phyloP scores from a whole-genome alignment of 2,329 filamentous ascomycete genomes.

The Elsinoe fawcettii region DNA sequence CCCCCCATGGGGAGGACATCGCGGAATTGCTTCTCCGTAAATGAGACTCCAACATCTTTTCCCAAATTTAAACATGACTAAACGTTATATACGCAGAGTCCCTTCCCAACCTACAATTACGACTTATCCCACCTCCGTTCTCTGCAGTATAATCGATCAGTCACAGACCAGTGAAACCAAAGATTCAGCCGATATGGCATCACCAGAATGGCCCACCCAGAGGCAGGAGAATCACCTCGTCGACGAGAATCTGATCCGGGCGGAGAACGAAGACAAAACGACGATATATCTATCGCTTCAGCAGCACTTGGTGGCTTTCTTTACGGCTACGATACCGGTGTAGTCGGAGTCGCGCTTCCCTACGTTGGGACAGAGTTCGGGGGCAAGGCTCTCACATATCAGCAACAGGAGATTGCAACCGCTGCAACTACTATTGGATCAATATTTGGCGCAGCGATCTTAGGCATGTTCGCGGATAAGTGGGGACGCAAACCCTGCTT shows the following conservation, averaged over 20 bases:
- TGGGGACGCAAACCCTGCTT: conserved; percentile 37
- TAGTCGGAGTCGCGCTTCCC: conserved; percentile 40
- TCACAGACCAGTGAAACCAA: too few species aligned
- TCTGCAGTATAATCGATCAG: too few species aligned
- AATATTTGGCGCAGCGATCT: conserved; percentile 36
- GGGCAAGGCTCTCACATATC: conserved; percentile 30
- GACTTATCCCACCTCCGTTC: too few species aligned
- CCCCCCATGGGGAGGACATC: too few species aligned
- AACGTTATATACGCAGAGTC: too few species aligned
- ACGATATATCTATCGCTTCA: not conserved
- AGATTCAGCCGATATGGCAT: too few species aligned
- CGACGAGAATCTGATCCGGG: not conserved
- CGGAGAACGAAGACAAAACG: not conserved
- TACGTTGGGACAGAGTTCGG: conserved; percentile 35
- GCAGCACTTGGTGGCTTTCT: not conserved
- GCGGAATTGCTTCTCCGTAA: too few species aligned
- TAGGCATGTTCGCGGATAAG: conserved; percentile 29
- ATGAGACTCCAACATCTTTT: too few species aligned
- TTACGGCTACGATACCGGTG: conserved; percentile 36
- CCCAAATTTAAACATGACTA: too few species aligned
- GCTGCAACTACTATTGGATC: conserved; percentile 45
- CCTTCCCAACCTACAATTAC: too few species aligned
- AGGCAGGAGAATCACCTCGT: not conserved
- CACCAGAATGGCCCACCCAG: not conserved
- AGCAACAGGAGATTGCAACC: conserved; percentile 46